Evolutionary conservation across 2,329 filamentous ascomycete species (phyloP).

Genomic region (Diaporthe helianthi): DNA sequence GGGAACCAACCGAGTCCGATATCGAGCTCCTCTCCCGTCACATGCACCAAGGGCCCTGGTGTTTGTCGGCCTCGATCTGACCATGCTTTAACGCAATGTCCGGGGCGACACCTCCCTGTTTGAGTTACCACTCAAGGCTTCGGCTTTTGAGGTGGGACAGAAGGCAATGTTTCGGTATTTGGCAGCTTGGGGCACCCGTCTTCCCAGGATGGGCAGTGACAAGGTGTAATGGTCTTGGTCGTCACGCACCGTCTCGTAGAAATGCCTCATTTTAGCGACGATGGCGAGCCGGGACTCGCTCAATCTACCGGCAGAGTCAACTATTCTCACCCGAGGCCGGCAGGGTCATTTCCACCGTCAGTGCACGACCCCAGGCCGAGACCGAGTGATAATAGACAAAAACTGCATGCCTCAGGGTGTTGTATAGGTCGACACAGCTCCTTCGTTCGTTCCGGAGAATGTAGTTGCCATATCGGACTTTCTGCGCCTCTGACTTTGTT

Average conservation of each 20-base stretch:
- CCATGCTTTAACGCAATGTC: neutral
- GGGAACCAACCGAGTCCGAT: neutral
- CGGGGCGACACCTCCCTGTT: neutral
- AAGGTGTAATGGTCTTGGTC: neutral
- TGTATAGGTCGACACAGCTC: neutral
- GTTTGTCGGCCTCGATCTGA: neutral
- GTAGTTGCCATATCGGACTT: neutral
- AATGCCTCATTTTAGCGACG: neutral
- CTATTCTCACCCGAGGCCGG: neutral
- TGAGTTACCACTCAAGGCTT: neutral
- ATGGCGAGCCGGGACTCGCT: neutral
- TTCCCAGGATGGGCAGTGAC: slow-evolving; percentile 7
- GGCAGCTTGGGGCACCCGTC: neutral
- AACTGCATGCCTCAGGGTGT: neutral
- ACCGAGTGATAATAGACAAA: neutral
- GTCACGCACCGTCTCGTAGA: neutral
- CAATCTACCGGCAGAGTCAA: neutral
- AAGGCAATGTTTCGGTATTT: neutral
- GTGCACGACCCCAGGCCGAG: neutral
- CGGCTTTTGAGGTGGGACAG: neutral
- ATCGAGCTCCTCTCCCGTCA: neutral
- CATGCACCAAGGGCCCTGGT: too few species aligned
- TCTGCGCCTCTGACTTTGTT: neutral
- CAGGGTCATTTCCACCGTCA: neutral
- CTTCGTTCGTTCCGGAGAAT: neutral